Evolutionary conservation across 305 asterid genomes (phyloP).

Genomic region (Fraxinus ornus): DNA sequence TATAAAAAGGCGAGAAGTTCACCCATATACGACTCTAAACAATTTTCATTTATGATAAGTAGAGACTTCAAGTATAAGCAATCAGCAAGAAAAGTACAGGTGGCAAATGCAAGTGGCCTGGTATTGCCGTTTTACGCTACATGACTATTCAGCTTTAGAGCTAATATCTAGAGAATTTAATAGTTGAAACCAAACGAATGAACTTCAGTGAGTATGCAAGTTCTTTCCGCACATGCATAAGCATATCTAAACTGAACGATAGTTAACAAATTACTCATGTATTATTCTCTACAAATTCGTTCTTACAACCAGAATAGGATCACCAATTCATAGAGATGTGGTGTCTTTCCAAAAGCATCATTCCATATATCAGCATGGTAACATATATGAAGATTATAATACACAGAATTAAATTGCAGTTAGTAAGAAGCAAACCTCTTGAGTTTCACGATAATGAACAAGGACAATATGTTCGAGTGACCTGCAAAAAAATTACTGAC

Average conservation of each 20-base stretch:
- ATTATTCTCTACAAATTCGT: not conserved
- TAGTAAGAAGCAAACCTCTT: slow-evolving; percentile 65
- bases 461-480: slow-evolving; percentile 87
- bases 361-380: not conserved
- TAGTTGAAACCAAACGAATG: not conserved
- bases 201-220: not conserved
- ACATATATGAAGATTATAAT: not conserved
- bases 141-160: not conserved
- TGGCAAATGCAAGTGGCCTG: not conserved
- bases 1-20: not conserved
- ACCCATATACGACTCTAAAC: not conserved
- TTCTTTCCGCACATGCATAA: not conserved
- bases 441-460: slow-evolving; percentile 98
- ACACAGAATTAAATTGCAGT: not conserved
- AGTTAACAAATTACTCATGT: not conserved
- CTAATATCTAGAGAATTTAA: not conserved
- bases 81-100: not conserved
- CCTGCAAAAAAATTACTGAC: slow-evolving; percentile 49
- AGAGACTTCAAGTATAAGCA: not conserved
- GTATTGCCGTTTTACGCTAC: not conserved
- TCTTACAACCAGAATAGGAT: not conserved
- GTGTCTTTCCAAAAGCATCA: slow-evolving; percentile 2
- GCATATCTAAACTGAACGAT: not conserved
- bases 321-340: not conserved
- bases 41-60: not conserved